These are phyloP conservation scores for Quercus alba DNA, from an alignment of 306 rosid genomes.

Conservation along the genomic window DNA sequence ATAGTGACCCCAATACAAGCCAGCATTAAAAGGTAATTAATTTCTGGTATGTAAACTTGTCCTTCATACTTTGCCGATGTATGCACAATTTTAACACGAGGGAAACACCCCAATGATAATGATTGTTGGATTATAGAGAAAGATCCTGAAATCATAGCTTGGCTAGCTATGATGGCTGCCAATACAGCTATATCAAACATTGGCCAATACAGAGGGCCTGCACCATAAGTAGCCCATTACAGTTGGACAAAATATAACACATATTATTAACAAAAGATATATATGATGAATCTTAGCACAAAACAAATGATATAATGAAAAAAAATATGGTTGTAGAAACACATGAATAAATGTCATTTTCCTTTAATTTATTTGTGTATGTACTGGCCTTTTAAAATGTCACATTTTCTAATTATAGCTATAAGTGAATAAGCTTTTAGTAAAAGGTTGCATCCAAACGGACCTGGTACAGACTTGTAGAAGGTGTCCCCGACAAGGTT, in stretches of 20 bases:
- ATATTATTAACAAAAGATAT: neutral
- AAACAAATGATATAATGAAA: no score
- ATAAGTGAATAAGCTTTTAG: no score
- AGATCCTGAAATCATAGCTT: conserved; percentile 77
- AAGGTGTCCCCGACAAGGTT: conserved; percentile 41
- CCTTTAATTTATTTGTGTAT: no score
- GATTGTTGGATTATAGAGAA: conserved; percentile 83
- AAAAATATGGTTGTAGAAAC: no score
- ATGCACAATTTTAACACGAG: conserved; percentile 69
- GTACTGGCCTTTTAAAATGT: no score
- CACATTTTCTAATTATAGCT: no score
- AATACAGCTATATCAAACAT: conserved; percentile 54
- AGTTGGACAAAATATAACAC: neutral
- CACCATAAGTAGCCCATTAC: conserved; percentile 1
- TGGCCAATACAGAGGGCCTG: conserved; percentile 66
- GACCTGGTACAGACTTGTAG: conserved; percentile 65
- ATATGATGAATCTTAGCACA: neutral
- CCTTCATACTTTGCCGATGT: conserved; percentile 67
- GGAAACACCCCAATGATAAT: conserved; percentile 72
- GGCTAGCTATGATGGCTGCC: conserved; percentile 78
- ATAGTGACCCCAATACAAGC: no score
- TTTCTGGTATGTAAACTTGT: conserved; percentile 78
- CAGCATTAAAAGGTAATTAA: conserved; percentile 69
- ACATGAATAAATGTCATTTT: no score
- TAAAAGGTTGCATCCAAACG: no score